Base-by-base conservation (phyloP, 1,284 basidiomycete species). In the Melampsora americana region DNA sequence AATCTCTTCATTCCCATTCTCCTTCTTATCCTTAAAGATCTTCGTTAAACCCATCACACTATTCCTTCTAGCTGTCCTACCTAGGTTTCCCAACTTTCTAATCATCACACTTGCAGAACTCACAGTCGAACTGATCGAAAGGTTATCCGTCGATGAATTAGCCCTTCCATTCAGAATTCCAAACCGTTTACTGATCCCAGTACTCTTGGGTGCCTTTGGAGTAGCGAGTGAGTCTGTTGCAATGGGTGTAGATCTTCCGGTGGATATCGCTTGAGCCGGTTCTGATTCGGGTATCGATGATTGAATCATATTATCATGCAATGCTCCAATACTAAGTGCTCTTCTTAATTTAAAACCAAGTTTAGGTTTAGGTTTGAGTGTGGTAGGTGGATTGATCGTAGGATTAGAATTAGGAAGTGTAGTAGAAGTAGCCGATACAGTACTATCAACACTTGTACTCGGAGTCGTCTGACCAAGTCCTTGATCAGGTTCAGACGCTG, bases 31-130 rank as follows among this genome's bases (percentile, higher is more conserved):
- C 28, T 64, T 71, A 32, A 71, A 71, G 39, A 71, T 71, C 50
- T 71, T 71, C 26, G 69, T 71, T 11, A 71, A 48, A 20, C 69
- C 60, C 69, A 71, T 71, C 12, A 71, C 69, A 28, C 69, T 92
- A 83, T 95, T 95, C 60, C 93, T 87, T 73, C 93, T 86, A 6
- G 93, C 92, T n/a, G 96, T 86, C 84, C 92, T 93, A 64, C 93
- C 93, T 83, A 97, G 90, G 71, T 90, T 90, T 39, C 95, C 95
- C 69, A 99, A 89, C 85, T 96, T 98, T 80, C 95, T 89, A 80
- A 99, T 95, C 89, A 99, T 96, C 83, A 98, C 91, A 77, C 91
- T 93, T 9, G 95, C 95, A 72, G 92, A 93, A 78, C 91, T 93
- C 80, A 97, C 95, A 60, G 95, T 97, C n/a, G 92, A 95, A 42